Percentiles rank a stretch among this genome's conserved stretches.
These are phyloP conservation scores for Trichosanthes truncata DNA, from an alignment of 306 rosid genomes.

Conservation along the genomic window DNA sequence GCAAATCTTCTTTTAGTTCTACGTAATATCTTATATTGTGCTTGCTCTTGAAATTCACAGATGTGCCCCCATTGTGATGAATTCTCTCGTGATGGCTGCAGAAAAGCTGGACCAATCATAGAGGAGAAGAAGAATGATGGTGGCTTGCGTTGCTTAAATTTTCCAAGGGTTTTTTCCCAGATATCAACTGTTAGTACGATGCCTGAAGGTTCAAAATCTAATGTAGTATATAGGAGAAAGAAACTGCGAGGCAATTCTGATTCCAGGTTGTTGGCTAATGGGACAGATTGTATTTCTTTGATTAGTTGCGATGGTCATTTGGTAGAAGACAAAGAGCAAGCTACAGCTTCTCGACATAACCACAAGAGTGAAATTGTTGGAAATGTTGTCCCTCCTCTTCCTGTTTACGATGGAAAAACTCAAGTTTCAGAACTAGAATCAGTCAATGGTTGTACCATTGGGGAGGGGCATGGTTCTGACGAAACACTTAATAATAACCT, in stretches of 20 bases:
- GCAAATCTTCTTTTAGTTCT: background rate
- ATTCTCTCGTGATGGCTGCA: slow-evolving; percentile 35
- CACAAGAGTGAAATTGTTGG: slow-evolving; percentile 27
- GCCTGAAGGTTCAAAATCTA: slow-evolving; percentile 35
- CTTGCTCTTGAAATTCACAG: slow-evolving; percentile 65
- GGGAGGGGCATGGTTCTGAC: slow-evolving; percentile 18
- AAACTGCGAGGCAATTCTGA: slow-evolving; percentile 32
- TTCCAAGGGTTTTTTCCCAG: slow-evolving; percentile 27
- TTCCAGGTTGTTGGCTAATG: slow-evolving; percentile 16
- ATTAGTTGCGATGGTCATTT: slow-evolving; percentile 35
- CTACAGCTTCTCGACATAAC: slow-evolving; percentile 27
- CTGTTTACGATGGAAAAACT: slow-evolving; percentile 12
- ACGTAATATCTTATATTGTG: slow-evolving; percentile 14
- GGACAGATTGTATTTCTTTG: slow-evolving; percentile 31
- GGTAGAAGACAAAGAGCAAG: slow-evolving; percentile 36
- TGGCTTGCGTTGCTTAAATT: slow-evolving; percentile 32
- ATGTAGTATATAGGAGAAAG: slow-evolving; percentile 60
- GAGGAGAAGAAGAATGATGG: slow-evolving; percentile 31
- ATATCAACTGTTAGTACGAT: slow-evolving; percentile 41
- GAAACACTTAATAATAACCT: slow-evolving; percentile 24
- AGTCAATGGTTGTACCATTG: slow-evolving; percentile 9
- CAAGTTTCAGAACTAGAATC: slow-evolving; percentile 17
- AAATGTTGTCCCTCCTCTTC: slow-evolving; percentile 17
- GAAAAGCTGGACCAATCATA: slow-evolving; percentile 30
- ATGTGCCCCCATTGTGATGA: slow-evolving; percentile 47